Percentiles rank a stretch among this genome's conserved stretches.
Conservation (phyloP, 1,139 yeast species). For the Zhuliangozyma blackwelliae region DNA sequence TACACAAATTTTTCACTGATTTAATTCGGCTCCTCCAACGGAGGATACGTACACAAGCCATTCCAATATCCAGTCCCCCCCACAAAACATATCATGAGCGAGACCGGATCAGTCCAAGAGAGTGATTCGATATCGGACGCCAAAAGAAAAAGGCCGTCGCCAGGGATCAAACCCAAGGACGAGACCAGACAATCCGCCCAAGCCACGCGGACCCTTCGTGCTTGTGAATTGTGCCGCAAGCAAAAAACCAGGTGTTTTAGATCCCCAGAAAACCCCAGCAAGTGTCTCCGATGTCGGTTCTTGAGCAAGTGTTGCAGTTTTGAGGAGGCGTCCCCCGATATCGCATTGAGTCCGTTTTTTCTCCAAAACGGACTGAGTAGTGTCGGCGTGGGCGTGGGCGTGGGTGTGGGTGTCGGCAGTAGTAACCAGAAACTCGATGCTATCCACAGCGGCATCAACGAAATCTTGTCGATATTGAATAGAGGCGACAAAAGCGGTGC, state of each 20-base stretch:
- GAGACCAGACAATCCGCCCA: conserved; percentile 21
- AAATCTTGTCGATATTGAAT: conserved; percentile 24
- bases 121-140: too few species aligned
- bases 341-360: background rate
- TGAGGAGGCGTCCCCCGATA: conserved; percentile 15
- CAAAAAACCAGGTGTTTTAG: conserved; percentile 64
- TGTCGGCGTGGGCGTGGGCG: conserved; percentile 1
- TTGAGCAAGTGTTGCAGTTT: conserved; percentile 52
- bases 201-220: conserved; percentile 49
- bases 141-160: too few species aligned
- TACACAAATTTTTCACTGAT: too few species aligned
- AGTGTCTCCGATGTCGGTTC: conserved; percentile 56
- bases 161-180: conserved; percentile 1
- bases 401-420: conserved; percentile 1
- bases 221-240: conserved; percentile 56
- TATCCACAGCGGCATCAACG: conserved; percentile 31
- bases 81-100: too few species aligned
- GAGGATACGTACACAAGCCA: too few species aligned
- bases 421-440: conserved; percentile 14
- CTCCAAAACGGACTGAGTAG: background rate
- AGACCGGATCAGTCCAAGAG: too few species aligned
- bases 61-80: too few species aligned
- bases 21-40: too few species aligned
- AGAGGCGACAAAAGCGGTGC: background rate
- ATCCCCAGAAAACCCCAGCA: conserved; percentile 36